Conservation (phyloP, 2,329 filamentous ascomycete genomes). For the Xylariomycetidae sp. region DNA sequence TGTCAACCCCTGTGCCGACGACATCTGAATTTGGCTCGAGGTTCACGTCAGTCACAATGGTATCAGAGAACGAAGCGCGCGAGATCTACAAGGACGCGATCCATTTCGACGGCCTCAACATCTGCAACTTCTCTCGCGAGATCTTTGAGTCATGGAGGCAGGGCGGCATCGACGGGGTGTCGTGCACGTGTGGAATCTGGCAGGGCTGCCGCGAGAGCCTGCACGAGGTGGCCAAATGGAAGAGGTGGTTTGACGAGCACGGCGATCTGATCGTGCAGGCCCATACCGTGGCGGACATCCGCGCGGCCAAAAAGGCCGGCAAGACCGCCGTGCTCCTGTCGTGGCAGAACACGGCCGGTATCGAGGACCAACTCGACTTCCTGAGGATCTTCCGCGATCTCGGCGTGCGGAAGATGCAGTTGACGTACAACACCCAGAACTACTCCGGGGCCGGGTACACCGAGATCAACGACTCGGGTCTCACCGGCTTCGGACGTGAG, state of each 20-base stretch:
- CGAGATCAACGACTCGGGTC: conserved; percentile 29
- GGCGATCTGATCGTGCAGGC: conserved; percentile 34
- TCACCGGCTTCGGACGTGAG: conserved; percentile 25
- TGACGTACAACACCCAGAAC: conserved; percentile 39
- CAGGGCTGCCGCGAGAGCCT: conserved; percentile 33
- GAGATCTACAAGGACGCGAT: conserved; percentile 31
- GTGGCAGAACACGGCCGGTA: conserved; percentile 37
- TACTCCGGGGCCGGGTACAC: conserved; percentile 36
- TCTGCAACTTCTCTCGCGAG: conserved; percentile 33
- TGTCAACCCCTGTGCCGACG: too few species aligned
- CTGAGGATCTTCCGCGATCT: conserved; percentile 35
- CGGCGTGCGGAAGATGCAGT: conserved; percentile 37
- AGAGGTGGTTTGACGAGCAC: conserved; percentile 38
- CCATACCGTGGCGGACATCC: conserved; percentile 30
- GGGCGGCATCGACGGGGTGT: conserved; percentile 36
- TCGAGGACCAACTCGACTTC: conserved; percentile 34
- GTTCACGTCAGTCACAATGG: conserved; percentile 24
- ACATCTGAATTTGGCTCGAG: too few species aligned
- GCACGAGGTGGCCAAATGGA: conserved; percentile 36
- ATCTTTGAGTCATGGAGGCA: conserved; percentile 35
- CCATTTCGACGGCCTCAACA: conserved; percentile 37
- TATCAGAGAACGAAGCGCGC: conserved; percentile 30
- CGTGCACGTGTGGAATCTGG: conserved; percentile 36
- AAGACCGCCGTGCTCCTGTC: conserved; percentile 34
- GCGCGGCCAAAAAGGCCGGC: conserved; percentile 30